These are phyloP conservation scores for Coffea canephora DNA, from an alignment of 257 asterid genomes.

Conservation along the genomic window DNA sequence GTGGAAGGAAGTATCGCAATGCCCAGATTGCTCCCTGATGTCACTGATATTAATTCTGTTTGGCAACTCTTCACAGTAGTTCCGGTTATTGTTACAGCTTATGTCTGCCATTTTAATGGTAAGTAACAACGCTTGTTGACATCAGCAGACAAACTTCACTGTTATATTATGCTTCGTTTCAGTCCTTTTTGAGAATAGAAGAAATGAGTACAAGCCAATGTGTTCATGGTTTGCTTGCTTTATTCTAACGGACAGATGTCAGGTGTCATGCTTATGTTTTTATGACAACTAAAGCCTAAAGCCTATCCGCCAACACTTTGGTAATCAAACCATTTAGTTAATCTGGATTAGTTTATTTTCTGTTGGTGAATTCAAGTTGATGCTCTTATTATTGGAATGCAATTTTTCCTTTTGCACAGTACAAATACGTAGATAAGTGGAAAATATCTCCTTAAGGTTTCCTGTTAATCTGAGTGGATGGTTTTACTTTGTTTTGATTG, in stretches of 20 bases:
- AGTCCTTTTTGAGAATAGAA: not conserved
- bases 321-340: not conserved
- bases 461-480: not conserved
- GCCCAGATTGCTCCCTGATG: conserved; percentile 45
- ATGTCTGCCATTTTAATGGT: conserved; percentile 71
- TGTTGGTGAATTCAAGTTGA: not conserved
- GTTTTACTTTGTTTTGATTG: not conserved
- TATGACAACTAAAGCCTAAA: not conserved
- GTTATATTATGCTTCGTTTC: not conserved
- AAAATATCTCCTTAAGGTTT: not conserved
- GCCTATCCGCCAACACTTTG: not conserved
- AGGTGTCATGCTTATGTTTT: not conserved
- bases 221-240: not conserved
- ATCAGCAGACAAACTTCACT: not conserved
- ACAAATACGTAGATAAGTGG: not conserved
- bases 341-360: not conserved
- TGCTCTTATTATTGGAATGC: not conserved
- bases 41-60: conserved; percentile 38
- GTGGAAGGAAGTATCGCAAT: conserved; percentile 29
- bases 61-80: conserved; percentile 64
- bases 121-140: conserved; percentile 1
- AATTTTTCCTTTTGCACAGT: not conserved
- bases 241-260: not conserved
- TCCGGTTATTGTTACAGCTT: conserved; percentile 58
- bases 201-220: not conserved